Evolutionary conservation across 306 rosid genomes (phyloP), one percentile per base, ranked within the genome.

Genomic region (Vigna nakashimae): DNA sequence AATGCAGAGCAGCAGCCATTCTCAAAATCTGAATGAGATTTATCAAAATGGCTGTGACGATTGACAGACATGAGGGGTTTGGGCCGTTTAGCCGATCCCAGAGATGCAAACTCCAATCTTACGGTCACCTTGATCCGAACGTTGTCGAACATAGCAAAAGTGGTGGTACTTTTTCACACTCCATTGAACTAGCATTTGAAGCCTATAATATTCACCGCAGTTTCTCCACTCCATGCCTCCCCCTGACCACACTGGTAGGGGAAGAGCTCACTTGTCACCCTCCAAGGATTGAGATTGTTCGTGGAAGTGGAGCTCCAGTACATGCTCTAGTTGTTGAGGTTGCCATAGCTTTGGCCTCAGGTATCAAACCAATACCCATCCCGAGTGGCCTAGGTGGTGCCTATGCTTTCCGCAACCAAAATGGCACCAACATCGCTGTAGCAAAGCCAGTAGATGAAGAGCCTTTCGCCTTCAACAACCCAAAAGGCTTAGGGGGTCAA

Each of bases 391-490:
- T 90, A 46, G 98, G 97, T 18, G 98, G 97, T 36, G 92, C 93
- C 63, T 94, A 92, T 73, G 81, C 89, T 71, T 74, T 94, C 55
- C 75, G 78, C 3, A 86, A 82, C 82, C 79, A 74, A 84, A 89
- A 60, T 56, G 98, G 98, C 7, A 87, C 74, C 71, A 85, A 79
- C 48, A 88, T 94, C 76, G 98, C 98, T 14, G 97, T 92, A 64
- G 93, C 89, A 11, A 94, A 94, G 91, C 98, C 97, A 8, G 75
- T 89, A 14, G 97, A 94, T 58, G 98, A 94, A 82, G 98, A 94
- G 45, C 94, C 97, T 49, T 73, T 88, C 11, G 97, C 97, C 79
- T 65, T 86, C 4, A 92, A 90, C 51, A 92, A 89, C 11, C 97
- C 94, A 1, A 91, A 91, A 57, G 93, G 93, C 34, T 81, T 83